phyloP scores from a whole-genome alignment of 1,139 yeast species.

The Taphrina communis region DNA sequence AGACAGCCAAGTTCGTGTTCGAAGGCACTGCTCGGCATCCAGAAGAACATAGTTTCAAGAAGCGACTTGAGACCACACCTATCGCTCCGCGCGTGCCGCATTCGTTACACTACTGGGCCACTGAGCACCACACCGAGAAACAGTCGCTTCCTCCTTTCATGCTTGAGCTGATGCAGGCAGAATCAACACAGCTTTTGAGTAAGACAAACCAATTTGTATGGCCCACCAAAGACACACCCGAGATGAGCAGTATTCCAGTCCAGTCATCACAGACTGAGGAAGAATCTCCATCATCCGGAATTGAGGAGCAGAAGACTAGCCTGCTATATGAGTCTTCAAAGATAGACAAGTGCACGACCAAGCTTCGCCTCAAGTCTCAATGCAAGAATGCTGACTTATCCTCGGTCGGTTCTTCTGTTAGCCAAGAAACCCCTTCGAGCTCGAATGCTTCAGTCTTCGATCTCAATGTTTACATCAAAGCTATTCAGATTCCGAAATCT shows the following conservation, averaged over 20 bases:
- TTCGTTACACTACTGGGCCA: background rate
- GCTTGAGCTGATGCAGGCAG: constrained; percentile 9
- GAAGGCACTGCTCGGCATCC: background rate
- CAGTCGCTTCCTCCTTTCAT: background rate
- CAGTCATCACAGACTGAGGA: too few relatives aligned
- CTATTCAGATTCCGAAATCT: background rate
- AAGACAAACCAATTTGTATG: background rate
- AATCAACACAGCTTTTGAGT: background rate
- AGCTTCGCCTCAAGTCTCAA: background rate
- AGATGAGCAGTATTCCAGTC: too few relatives aligned
- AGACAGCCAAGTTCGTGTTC: background rate
- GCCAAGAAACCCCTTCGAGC: background rate
- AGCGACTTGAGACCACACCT: background rate
- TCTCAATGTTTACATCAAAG: background rate
- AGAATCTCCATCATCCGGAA: too few relatives aligned
- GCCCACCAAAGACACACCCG: background rate
- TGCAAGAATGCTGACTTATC: background rate
- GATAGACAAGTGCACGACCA: background rate
- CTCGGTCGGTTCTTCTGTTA: background rate
- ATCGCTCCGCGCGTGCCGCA: background rate
- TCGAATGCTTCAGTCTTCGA: background rate
- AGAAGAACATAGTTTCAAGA: background rate
- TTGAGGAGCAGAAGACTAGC: background rate
- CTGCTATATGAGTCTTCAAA: background rate
- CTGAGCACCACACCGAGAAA: background rate